These are phyloP conservation scores for Kwoniella shandongensis DNA, from an alignment of 768 basidiomycete genomes.

Conservation along the genomic window DNA sequence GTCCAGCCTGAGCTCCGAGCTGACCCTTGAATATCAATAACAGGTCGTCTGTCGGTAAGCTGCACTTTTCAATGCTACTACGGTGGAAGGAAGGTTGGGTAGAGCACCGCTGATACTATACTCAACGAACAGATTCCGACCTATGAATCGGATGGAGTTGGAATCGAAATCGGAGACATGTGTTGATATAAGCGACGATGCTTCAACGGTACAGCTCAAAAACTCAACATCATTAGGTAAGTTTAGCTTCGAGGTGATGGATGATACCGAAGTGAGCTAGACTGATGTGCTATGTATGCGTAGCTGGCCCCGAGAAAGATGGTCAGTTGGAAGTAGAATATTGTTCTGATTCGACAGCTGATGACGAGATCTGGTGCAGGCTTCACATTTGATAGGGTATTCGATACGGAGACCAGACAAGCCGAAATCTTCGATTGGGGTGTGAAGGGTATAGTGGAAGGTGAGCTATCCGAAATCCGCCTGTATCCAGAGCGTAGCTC, in stretches of 20 bases:
- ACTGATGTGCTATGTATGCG: background rate
- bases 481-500: too few relatives aligned
- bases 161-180: conserved; percentile 77
- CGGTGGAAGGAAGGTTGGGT: too few relatives aligned
- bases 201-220: conserved; percentile 79
- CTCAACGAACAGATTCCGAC: conserved; percentile 97
- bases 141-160: conserved; percentile 84
- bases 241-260: conserved; percentile 23
- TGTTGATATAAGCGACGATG: conserved; percentile 84
- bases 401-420: conserved; percentile 87
- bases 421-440: conserved; percentile 97
- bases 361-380: too few relatives aligned
- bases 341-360: too few relatives aligned
- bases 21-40: conserved; percentile 1
- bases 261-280: too few relatives aligned
- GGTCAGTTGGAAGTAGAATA: too few relatives aligned
- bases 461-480: conserved; percentile 55
- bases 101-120: background rate
- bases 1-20: background rate
- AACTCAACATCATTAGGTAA: conserved; percentile 50
- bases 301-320: conserved; percentile 84
- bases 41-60: conserved; percentile 95
- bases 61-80: background rate
- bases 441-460: conserved; percentile 94
- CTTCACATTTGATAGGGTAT: conserved; percentile 96